Evolutionary conservation across 2,329 filamentous ascomycete species (phyloP).

Genomic region (Fusarium sp.): DNA sequence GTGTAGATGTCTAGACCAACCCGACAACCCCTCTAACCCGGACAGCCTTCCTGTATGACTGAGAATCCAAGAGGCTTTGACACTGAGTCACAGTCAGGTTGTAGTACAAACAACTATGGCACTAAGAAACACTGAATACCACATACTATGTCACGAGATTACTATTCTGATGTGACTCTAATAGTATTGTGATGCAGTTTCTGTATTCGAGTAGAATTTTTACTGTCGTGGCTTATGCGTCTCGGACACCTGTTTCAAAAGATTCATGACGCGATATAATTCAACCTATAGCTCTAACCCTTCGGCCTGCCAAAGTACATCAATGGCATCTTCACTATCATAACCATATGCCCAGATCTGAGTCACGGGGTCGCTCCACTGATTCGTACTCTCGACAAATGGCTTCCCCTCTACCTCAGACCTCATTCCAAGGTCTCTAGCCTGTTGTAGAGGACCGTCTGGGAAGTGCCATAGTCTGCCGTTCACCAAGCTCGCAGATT

Average conservation of each 20-base stretch:
- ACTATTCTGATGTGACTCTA: no score
- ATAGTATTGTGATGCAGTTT: no score
- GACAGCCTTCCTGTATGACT: no score
- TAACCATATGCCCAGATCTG: constrained; percentile 19
- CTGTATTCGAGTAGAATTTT: no score
- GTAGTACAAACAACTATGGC: no score
- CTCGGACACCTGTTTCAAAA: not conserved
- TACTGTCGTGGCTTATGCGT: no score
- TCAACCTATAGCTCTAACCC: accelerated
- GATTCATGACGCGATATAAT: not conserved
- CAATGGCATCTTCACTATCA: not conserved
- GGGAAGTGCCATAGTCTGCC: constrained; percentile 15
- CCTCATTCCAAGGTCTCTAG: constrained; percentile 12
- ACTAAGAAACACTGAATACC: no score
- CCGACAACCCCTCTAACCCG: no score
- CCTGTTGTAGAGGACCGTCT: not conserved
- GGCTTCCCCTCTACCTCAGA: not conserved
- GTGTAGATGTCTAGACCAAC: no score
- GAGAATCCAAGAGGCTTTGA: no score
- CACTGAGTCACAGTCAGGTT: no score
- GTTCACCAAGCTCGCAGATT: constrained; percentile 5
- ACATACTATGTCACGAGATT: no score
- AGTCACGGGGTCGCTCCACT: constrained; percentile 12
- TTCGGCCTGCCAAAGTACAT: not conserved
- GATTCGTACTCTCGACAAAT: constrained; percentile 14